Evolutionary conservation across 73 alveolate genomes (phyloP), one percentile per base, ranked within the genome.

Genomic region (Urostyla sp.): DNA sequence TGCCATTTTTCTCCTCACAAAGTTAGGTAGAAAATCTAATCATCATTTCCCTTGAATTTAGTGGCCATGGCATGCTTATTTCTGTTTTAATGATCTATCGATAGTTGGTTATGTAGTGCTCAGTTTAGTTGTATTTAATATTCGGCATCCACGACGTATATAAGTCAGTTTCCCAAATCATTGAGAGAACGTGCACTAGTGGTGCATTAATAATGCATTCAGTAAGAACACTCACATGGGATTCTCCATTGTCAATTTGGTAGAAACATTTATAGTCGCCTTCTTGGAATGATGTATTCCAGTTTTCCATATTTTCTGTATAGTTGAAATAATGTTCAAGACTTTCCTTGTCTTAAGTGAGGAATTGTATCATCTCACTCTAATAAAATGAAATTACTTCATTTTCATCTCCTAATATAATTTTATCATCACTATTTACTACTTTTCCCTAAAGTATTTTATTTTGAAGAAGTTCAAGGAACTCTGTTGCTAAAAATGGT

Each of bases 161-260:
- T 16, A 69, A 8, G 55, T 69, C 83, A 6, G 49, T 34, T 27
- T 69, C 83, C 20, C 72, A 36, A 49, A 69, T 46, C 20, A 69
- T 38, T 6, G 83, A 23, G 3, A 69, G 31, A 10, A 69, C 67
- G 44, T 69, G 50, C 5, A 69, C 34, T 8, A 69, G 52, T 45
- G 83, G 83, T 3, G 83, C 83, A 1, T 69, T 69, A 4, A 69
- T 48, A 23, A 69, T 69, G 30, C 72, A 54, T 35, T 69, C 83
- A 8, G 83, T 46, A 7, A 69, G 26, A 35, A 56, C 40, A 7
- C 50, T 13, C 18, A 69, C 83, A 11, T 11, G 52, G 20, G 10
- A 11, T 10, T 11, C 20, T 11, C 52, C 52, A 40, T 40, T 16
- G 10, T 40, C 52, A 16, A 11, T 11, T 40, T 40, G 10, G 52